These are phyloP conservation scores for Penicillium decumbens DNA, from an alignment of 2,329 filamentous ascomycete genomes.

Conservation along the genomic window DNA sequence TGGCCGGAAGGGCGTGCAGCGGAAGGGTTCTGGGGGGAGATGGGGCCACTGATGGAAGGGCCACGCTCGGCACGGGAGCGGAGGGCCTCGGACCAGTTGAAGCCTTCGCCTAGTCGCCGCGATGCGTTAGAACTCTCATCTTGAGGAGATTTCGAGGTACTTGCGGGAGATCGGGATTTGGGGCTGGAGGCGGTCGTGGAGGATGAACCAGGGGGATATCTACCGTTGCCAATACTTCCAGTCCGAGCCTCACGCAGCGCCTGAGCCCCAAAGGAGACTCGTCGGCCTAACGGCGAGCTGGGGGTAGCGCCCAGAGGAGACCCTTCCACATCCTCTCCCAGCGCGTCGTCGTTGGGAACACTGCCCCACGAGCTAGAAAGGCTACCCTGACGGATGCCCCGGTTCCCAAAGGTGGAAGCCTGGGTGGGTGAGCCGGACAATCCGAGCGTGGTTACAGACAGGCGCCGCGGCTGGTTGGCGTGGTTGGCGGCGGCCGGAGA, in stretches of 20 bases:
- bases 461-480: constrained; percentile 52
- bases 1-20: constrained; percentile 47
- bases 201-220: constrained; percentile 44
- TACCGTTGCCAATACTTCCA: constrained; percentile 61
- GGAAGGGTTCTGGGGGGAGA: constrained; percentile 33
- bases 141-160: constrained; percentile 34
- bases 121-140: constrained; percentile 43
- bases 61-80: constrained; percentile 84
- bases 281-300: constrained; percentile 65
- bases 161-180: constrained; percentile 29
- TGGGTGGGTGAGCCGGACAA: constrained; percentile 67
- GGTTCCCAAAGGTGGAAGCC: constrained; percentile 48
- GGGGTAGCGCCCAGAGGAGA: constrained; percentile 56
- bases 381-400: constrained; percentile 58
- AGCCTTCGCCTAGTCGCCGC: constrained; percentile 71
- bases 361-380: constrained; percentile 57
- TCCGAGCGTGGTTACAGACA: constrained; percentile 70
- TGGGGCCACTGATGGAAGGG: constrained; percentile 39
- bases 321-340: constrained; percentile 65
- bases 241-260: constrained; percentile 66
- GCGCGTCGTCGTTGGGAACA: constrained; percentile 41
- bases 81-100: constrained; percentile 96
- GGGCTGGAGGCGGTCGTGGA: constrained; percentile 11
- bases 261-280: constrained; percentile 84
- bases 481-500: constrained; percentile 46